phyloP scores from a whole-genome alignment of 148 eudicot genomes.

The Diospyros lotus region DNA sequence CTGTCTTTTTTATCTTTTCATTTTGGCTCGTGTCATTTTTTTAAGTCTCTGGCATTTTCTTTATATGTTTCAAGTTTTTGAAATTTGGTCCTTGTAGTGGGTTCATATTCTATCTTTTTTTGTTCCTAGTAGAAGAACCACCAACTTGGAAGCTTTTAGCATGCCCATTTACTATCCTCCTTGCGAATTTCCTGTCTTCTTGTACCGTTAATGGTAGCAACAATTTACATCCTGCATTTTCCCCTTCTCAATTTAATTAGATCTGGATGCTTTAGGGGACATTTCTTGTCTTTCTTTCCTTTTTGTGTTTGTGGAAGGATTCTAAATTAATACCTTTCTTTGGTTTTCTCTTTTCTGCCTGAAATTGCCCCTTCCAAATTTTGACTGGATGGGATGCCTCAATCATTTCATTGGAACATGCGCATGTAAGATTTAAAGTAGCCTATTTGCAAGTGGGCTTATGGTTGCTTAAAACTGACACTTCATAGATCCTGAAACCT shows the following conservation, averaged over 20 bases:
- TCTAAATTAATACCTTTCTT: neutral
- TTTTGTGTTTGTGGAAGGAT: neutral
- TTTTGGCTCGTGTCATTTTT: neutral
- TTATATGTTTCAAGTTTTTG: neutral
- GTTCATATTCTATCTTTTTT: neutral
- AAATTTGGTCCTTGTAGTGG: neutral
- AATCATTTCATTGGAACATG: neutral
- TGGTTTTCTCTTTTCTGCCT: neutral
- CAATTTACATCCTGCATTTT: neutral
- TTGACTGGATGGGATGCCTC: neutral
- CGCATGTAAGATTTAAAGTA: no score
- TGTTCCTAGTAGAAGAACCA: constrained; percentile 1
- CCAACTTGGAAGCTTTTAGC: neutral
- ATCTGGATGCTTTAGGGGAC: neutral
- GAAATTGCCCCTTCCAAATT: neutral
- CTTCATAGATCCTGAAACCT: no score
- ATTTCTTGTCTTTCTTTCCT: neutral
- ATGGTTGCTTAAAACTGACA: no score
- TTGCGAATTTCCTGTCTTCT: neutral
- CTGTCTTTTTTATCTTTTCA: neutral
- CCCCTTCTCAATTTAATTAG: no score
- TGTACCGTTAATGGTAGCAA: neutral
- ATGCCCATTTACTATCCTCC: constrained; percentile 5
- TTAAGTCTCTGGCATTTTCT: neutral
- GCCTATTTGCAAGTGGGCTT: no score